phyloP scores from a whole-genome alignment of 805 yeast genomes.

The Wickerhamiella sorbophila region DNA sequence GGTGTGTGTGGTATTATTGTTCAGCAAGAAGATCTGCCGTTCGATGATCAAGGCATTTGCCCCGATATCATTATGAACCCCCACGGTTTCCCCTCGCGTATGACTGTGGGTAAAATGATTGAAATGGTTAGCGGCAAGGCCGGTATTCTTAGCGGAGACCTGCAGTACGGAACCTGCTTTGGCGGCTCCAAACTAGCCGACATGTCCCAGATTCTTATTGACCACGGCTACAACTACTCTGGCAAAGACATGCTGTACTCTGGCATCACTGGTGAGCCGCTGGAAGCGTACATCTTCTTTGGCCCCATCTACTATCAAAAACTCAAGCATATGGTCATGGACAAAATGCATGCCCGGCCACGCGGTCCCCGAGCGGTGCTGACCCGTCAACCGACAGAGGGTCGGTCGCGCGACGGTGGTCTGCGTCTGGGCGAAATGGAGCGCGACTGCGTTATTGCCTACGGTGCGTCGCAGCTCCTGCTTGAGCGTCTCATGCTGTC shows the following conservation, averaged over 20 bases:
- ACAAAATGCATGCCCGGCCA: slow-evolving; percentile 99
- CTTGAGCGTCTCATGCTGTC: slow-evolving; percentile 91
- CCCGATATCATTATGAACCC: slow-evolving; percentile 99
- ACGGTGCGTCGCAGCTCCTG: slow-evolving; percentile 91
- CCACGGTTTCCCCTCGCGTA: slow-evolving; percentile 98
- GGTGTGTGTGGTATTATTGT: slow-evolving; percentile 99
- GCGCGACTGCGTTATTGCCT: slow-evolving; percentile 98
- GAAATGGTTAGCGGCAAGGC: slow-evolving; percentile 95
- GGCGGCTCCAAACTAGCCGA: slow-evolving; percentile 96
- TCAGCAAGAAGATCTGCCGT: slow-evolving; percentile 93
- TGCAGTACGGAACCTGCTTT: slow-evolving; percentile 95
- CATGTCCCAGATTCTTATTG: slow-evolving; percentile 80
- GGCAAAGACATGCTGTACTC: slow-evolving; percentile 97
- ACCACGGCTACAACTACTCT: slow-evolving; percentile 83
- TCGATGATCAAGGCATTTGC: slow-evolving; percentile 76
- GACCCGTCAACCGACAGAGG: slow-evolving; percentile 97
- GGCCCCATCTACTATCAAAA: slow-evolving; percentile 98
- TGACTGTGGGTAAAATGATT: slow-evolving; percentile 98
- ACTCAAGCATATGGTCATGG: slow-evolving; percentile 96
- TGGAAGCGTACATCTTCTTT: slow-evolving; percentile 94
- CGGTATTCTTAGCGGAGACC: slow-evolving; percentile 80
- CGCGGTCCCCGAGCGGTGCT: slow-evolving; percentile 97
- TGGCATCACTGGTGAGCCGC: slow-evolving; percentile 93
- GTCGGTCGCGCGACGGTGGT: slow-evolving; percentile 98
- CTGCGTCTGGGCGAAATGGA: slow-evolving; percentile 98